Evolutionary conservation across 139 green algal species (phyloP), one percentile per base, ranked within the genome.

Genomic region (Picocystis salinarum): DNA sequence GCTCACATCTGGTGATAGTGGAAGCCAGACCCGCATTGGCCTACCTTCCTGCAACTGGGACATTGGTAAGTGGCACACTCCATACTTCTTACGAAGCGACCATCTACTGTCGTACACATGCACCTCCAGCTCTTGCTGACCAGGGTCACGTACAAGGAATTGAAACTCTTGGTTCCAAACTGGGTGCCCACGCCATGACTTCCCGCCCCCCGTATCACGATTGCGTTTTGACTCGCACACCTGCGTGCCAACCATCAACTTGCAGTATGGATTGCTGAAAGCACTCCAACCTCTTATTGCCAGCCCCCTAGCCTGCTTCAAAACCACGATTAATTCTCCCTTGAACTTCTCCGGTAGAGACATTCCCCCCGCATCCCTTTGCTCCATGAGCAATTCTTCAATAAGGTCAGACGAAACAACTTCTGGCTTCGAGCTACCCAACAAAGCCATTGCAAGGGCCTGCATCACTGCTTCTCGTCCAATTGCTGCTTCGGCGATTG

Each of bases 381-480:
- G 75, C 4, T 77, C 80, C 48, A 91, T 53, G 1, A 78, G 78
- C 53, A 93, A 65, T 19, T 76, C 80, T 6, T 66, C 58, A 23
- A 82, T 62, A 29, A 93, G 64, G 19, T 77, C 75, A 34, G 82
- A 67, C 64, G 91, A 79, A 48, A 89, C 39, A 4, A 73, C 75
- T 50, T 92, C 80, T 15, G 77, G 73, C 61, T 86, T 70, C 24
- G 28, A 9, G 17, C 31, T 6, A 26, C 50, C 11, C 40, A 91
- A 67, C 53, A 91, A 77, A 2, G 80, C 80, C 5, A 56, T 72
- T 13, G 76, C 78, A 17, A 93, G 77, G 0, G 81, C 81, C 5
- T 76, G 66, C 81, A 91, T 92, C 58, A 93, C 79, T 23, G 74
- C 79, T 62, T 92, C 81, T 2, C 75, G 51, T 10, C 83, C 83